phyloP scores from a whole-genome alignment of 2,329 filamentous ascomycete genomes.

The Microdochium paspali region DNA sequence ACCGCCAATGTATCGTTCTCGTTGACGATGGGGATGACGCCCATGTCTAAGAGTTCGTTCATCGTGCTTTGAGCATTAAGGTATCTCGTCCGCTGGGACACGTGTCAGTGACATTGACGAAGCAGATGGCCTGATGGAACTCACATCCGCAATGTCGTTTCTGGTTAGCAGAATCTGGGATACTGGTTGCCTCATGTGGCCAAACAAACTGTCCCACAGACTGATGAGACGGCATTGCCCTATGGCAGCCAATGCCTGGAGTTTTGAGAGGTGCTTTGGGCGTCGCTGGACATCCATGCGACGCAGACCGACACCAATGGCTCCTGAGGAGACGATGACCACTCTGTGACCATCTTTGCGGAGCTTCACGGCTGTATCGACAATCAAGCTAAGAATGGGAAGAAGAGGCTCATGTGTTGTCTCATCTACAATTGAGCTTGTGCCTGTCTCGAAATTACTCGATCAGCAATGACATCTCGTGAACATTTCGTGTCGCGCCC shows the following conservation, averaged over 20 bases:
- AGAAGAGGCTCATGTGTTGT: slow-evolving; percentile 88
- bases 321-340: slow-evolving; percentile 92
- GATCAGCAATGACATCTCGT: no score
- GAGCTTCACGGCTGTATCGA: slow-evolving; percentile 84
- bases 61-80: slow-evolving; percentile 96
- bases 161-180: slow-evolving; percentile 90
- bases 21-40: slow-evolving; percentile 96
- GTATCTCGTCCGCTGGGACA: slow-evolving; percentile 70
- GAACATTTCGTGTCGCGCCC: no score
- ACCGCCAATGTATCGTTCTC: slow-evolving; percentile 97
- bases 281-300: slow-evolving; percentile 82
- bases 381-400: slow-evolving; percentile 83
- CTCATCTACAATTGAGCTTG: slow-evolving; percentile 98
- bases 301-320: slow-evolving; percentile 86
- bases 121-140: slow-evolving; percentile 12
- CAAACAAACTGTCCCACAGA: slow-evolving; percentile 90
- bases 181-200: slow-evolving; percentile 78
- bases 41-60: slow-evolving; percentile 81
- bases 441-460: slow-evolving; percentile 48
- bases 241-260: slow-evolving; percentile 92
- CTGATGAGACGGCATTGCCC: slow-evolving; percentile 93
- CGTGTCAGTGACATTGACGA: background rate
- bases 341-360: slow-evolving; percentile 88
- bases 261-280: slow-evolving; percentile 81
- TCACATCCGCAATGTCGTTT: slow-evolving; percentile 90